Evolutionary conservation across 352 stramenopile species (phyloP), one percentile per base, ranked within the genome.

Genomic region (Phytophthora hybrid): DNA sequence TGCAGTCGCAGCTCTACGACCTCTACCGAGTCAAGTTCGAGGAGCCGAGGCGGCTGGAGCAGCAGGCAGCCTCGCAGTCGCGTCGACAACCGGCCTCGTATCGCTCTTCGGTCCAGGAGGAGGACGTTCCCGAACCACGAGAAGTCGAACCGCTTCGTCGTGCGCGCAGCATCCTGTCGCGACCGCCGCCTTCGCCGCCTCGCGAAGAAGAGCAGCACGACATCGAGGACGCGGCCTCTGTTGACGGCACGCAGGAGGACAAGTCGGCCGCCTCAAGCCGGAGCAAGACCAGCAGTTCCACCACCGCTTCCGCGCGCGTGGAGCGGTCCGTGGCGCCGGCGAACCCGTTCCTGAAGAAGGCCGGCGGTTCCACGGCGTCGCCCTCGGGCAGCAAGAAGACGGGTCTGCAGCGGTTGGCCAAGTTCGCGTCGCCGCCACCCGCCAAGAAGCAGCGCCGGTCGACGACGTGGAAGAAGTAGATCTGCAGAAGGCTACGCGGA

Each of bases 321-420:
- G 79, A 90, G 60, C 74, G 76, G 26, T 89, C 83, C 0, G 79
- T 91, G 41, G 83, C 83, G 29, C 87, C 87, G 3, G 72, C 79
- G 19, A 94, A 94, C 62, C 87, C 87, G 69, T 94, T 94, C 56
- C 57, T 94, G 18, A 93, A 92, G 69, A 92, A 91, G 32, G 63
- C 87, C 7, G 52, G 47, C 3, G 51, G 32, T 16, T 76, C 63
- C 5, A 54, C 62, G 10, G 59, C 69, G 3, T 74, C 72, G 0
- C 61, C 63, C 8, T 70, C 73, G 31, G 21, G 13, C 61, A 53
- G 63, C n/a, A 88, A 87, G 60, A 83, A 82, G 67, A 83, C 63
- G 5, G 87, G 87, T 3, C 68, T 93, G 31, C 82, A 90, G 55
- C 78, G 85, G 16, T 67, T 94, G 52, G 82, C 85, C 32, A 87